Base-by-base conservation (phyloP, 2,329 filamentous ascomycete genomes). In the Microcyclospora tardicrescens region DNA sequence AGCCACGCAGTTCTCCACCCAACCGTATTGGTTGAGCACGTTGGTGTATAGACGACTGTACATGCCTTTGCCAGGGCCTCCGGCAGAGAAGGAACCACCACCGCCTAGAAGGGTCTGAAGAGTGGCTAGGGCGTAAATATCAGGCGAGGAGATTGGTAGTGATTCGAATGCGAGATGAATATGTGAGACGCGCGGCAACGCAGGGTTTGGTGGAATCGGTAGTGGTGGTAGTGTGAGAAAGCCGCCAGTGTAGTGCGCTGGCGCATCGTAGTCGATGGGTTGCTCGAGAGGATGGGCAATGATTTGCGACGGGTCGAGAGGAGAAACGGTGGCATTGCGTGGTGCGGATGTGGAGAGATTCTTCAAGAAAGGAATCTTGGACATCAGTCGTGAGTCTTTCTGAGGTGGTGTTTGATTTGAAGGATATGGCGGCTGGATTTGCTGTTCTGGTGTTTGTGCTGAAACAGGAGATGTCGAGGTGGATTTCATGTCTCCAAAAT, bases 11-110 rank as follows among this genome's bases (percentile, higher is more conserved):
- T 79, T 87, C 65, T 98, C 91, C 16, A 98, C 85, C 89, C 89
- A 98, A 51, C 83, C 85, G 65, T 94, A 80, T 64, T 96, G 87
- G 68, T 98, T 98, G 37, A 98, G 75, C 0, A 96, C 89, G 59
- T 95, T 94, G 46, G 87, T 96, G 70, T 95, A 98, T 8, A 98
- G 75, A 10, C 91, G 81, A 29, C 84, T 93, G 70, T 96, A 96
- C 91, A 98, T 98, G 60, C 91, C 91, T 68, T 98, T 98, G 38
- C 91, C 91, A 4, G 91, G 91, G 0, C 91, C 91, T 52, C 91
- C 91, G 38, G 91, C 91, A 12, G 84, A 93, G 68, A 98, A 98
- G 40, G 87, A 95, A 16, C 91, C 91, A 35, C 91, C 91, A 35
- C 91, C 91, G 41, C 91, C 91, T 28, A 98, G 83, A 9, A 98